phyloP scores from a whole-genome alignment of 139 green algal species.

The Mesotaenium endlicherianum region DNA sequence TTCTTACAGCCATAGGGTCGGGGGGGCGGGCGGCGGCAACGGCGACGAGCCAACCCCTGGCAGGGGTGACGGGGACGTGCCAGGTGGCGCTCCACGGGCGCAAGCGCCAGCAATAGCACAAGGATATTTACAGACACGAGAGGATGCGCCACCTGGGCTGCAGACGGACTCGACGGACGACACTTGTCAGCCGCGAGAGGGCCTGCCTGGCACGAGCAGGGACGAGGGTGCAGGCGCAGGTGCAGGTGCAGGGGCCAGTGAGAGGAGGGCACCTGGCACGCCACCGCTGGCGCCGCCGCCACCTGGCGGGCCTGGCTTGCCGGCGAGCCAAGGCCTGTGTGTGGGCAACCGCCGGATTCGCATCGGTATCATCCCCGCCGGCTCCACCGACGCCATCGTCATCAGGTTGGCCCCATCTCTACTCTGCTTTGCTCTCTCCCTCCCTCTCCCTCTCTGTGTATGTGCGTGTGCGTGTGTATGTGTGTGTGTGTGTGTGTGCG shows the following conservation, averaged over 20 bases:
- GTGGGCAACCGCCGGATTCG: neutral
- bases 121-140: no score
- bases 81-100: no score
- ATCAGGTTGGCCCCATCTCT: slow-evolving; percentile 10
- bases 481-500: no score
- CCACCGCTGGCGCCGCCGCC: no score
- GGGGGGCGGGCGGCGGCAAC: no score
- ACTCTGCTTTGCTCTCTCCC: neutral
- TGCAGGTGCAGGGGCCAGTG: neutral
- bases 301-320: neutral
- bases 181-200: neutral
- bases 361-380: slow-evolving; percentile 28
- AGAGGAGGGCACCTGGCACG: neutral
- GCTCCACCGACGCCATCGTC: slow-evolving; percentile 17
- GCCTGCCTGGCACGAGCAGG: neutral
- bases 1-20: no score
- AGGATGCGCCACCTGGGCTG: no score
- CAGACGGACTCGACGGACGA: neutral
- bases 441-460: no score
- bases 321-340: neutral
- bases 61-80: no score
- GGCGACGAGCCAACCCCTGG: no score
- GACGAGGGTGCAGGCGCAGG: neutral
- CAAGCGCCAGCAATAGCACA: no score
- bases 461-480: no score